phyloP scores from a whole-genome alignment of 1,284 basidiomycete genomes.

The Rhodotorula sp. region DNA sequence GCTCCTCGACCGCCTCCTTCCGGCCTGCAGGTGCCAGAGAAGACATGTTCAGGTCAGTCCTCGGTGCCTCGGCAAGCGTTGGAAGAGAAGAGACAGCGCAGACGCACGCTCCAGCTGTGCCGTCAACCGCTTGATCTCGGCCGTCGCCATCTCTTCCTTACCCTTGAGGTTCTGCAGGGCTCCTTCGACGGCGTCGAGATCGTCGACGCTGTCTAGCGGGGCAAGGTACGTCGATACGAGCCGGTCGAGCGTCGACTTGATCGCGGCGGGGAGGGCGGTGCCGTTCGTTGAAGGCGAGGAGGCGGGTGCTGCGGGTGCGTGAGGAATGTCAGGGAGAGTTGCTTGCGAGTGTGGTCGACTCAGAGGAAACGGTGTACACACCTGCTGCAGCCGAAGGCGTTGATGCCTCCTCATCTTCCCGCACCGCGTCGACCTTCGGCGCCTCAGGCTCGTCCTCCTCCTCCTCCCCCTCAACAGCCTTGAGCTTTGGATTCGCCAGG shows the following conservation, averaged over 20 bases:
- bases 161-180: conserved; percentile 68
- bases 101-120: conserved; percentile 69
- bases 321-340: neutral
- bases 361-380: neutral
- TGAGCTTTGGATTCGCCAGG: too few relatives aligned
- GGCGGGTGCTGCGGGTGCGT: neutral
- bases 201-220: conserved; percentile 58
- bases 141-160: conserved; percentile 68
- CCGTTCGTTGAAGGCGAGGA: neutral
- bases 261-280: neutral
- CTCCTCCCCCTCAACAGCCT: too few relatives aligned
- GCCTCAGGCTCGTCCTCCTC: too few relatives aligned
- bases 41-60: neutral
- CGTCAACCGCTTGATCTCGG: conserved; percentile 71
- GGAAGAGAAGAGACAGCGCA: neutral
- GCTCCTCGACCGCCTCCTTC: conserved; percentile 76
- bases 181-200: conserved; percentile 68
- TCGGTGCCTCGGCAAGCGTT: neutral
- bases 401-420: too few relatives aligned
- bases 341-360: neutral
- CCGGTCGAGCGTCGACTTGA: conserved; percentile 27
- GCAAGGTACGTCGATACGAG: conserved; percentile 10
- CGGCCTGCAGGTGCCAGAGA: conserved; percentile 60
- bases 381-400: too few relatives aligned
- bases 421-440: too few relatives aligned